phyloP scores from a whole-genome alignment of 106 monocot genomes.

The Chionographis japonica region DNA sequence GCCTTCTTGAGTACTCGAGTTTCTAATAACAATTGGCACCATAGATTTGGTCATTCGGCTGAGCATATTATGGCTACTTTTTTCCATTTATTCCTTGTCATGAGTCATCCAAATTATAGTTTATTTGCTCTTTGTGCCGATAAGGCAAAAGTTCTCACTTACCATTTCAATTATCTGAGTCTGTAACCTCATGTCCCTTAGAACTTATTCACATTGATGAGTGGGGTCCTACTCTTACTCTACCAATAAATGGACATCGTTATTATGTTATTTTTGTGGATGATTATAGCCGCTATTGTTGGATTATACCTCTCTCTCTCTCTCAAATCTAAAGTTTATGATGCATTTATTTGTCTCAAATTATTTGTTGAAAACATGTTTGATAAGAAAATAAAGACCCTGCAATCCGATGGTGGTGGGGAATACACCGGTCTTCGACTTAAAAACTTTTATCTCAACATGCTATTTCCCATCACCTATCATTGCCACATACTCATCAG shows the following conservation, averaged over 20 bases:
- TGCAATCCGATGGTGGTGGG: neutral
- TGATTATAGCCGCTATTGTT: conserved; percentile 7
- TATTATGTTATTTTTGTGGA: conserved; percentile 15
- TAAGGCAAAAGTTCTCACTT: neutral
- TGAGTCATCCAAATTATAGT: neutral
- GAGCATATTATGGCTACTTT: neutral
- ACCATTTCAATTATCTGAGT: too few species aligned
- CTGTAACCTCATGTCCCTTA: too few species aligned
- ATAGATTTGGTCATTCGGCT: neutral
- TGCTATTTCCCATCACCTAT: neutral
- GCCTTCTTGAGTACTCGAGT: neutral
- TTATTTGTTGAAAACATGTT: neutral
- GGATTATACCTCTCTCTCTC: neutral
- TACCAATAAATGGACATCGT: neutral
- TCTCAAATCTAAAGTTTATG: neutral
- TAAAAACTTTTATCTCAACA: neutral
- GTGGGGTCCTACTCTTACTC: too few species aligned
- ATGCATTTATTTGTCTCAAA: neutral
- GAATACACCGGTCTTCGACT: neutral
- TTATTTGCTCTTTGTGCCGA: neutral
- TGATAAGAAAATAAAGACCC: neutral
- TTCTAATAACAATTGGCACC: neutral
- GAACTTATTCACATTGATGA: too few species aligned
- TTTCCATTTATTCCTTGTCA: neutral
- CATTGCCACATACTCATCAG: conserved; percentile 5